Evolutionary conservation across 2,329 filamentous ascomycete species (phyloP), one percentile per base, ranked within the genome.

Genomic region (Fusarium begoniae): DNA sequence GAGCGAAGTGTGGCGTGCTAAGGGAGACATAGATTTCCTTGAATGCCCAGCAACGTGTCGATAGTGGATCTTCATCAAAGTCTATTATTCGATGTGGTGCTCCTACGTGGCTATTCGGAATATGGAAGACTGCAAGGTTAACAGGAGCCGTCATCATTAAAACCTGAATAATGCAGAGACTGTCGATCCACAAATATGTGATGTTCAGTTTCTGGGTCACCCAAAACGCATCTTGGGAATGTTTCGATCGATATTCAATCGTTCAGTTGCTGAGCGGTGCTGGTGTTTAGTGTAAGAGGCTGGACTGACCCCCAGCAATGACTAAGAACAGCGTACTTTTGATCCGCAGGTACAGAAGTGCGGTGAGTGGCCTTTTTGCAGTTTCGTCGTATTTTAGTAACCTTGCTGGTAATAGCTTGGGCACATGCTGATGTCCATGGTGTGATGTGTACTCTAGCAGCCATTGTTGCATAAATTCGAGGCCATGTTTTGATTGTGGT

Each of bases 291-390:
- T 12, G 45, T 64, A 1, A 64, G 30, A 8, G 62, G 55, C 18
- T 64, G 55, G 0, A 51, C 8, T 0, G 44, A 43, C 3, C 55
- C 55, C 62, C 62, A 64, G 4, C 11, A 64, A n/a, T 64, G 62
- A 6, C 56, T 40, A 0, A 61, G 55, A 14, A 30, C 62, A 8
- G 32, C 56, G 8, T 61, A 64, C 0, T 6, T 12, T 30, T 8
- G 14, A 6, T 20, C 14, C 4, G 3, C 2, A 1, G 38, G 24
- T 8, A 28, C 2, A 1, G 17, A 32, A 8, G 30, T 44, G 1
- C 55, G 38, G 0, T 44, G 14, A 0, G 3, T 14, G 3, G 40
- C 8, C 5, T 4, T n/a, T 6, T 18, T 15, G 1, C 20, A 8
- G 14, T 3, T 8, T 32, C 8, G 1, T 44, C 28, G 8, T 51